Conservation (phyloP, 2,329 filamentous ascomycete genomes). For the Chlorencoelia australis region DNA sequence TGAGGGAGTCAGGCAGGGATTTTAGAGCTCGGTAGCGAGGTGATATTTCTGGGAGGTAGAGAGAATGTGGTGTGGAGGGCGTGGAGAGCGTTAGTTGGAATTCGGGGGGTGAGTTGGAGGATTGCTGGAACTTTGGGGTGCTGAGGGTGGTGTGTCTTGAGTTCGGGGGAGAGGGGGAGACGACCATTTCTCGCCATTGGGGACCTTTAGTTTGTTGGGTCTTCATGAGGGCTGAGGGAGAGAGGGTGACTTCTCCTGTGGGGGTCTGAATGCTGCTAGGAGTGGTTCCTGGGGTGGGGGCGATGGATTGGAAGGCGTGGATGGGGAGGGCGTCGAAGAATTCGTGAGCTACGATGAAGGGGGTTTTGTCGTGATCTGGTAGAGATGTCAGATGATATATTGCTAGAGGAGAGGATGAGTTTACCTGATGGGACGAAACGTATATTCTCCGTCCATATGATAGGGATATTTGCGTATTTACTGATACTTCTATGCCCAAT, state of each 20-base stretch:
- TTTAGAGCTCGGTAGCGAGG: conserved; percentile 69
- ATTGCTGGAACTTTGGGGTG: conserved; percentile 41
- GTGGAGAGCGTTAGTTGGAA: conserved; percentile 79
- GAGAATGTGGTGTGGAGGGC: conserved; percentile 67
- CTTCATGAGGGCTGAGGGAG: conserved; percentile 20
- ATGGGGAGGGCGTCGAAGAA: conserved; percentile 98
- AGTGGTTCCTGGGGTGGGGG: conserved; percentile 32
- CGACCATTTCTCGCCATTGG: conserved; percentile 78
- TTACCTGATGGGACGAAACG: conserved; percentile 14
- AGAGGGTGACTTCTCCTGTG: conserved; percentile 32
- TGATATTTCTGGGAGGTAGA: conserved; percentile 76
- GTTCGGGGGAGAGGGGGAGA: conserved; percentile 53
- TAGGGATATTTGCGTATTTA: conserved; percentile 64
- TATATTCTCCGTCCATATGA: conserved; percentile 74
- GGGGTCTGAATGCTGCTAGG: conserved; percentile 30
- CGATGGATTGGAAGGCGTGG: conserved; percentile 79
- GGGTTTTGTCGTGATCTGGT: conserved; percentile 57
- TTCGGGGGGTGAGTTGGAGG: conserved; percentile 51
- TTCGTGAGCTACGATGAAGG: conserved; percentile 93
- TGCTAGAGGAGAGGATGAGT: background rate
- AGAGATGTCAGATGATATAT: background rate
- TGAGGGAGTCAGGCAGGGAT: conserved; percentile 54
- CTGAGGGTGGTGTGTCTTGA: conserved; percentile 43
- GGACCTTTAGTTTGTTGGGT: conserved; percentile 29
- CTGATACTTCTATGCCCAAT: conserved; percentile 64